Evolutionary conservation across 208 protist genomes (phyloP).

Genomic region (Crithidia mellificae): DNA sequence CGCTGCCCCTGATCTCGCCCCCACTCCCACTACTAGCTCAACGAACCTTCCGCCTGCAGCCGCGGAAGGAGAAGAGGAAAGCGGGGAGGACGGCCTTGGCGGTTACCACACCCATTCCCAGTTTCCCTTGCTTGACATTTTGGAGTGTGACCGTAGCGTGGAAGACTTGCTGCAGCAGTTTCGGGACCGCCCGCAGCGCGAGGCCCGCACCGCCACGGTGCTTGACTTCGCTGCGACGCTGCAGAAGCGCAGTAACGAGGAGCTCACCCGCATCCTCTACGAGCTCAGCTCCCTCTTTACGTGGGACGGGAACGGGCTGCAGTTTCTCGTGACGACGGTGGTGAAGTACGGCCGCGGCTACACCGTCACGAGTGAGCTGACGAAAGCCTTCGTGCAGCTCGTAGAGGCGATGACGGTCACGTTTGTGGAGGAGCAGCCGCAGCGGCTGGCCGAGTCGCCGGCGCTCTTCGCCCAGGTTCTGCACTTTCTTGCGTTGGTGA

Average conservation of each 20-base stretch:
- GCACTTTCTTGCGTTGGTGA: conserved; percentile 83
- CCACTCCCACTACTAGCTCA: not conserved
- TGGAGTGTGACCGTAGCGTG: conserved; percentile 72
- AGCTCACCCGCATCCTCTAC: conserved; percentile 68
- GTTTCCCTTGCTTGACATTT: conserved; percentile 71
- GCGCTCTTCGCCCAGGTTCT: conserved; percentile 65
- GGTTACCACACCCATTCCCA: conserved; percentile 61
- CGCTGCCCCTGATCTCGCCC: not conserved
- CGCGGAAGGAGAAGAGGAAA: not conserved
- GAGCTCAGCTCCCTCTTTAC: conserved; percentile 72
- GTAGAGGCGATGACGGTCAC: conserved; percentile 62
- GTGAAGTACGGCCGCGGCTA: conserved; percentile 77
- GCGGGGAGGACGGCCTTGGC: conserved; percentile 21
- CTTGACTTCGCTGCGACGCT: conserved; percentile 77
- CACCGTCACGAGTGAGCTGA: conserved; percentile 53
- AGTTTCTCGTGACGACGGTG: conserved; percentile 62
- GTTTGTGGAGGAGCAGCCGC: conserved; percentile 68
- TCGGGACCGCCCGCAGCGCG: conserved; percentile 47
- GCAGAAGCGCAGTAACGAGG: conserved; percentile 53
- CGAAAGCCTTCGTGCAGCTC: conserved; percentile 63
- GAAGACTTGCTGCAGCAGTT: conserved; percentile 79
- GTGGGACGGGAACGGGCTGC: conserved; percentile 67
- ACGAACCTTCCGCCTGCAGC: not conserved
- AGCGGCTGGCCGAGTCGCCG: conserved; percentile 59
- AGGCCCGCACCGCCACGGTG: conserved; percentile 71